These are phyloP conservation scores for Prunus campanulata DNA, from an alignment of 306 rosid species.

Conservation along the genomic window DNA sequence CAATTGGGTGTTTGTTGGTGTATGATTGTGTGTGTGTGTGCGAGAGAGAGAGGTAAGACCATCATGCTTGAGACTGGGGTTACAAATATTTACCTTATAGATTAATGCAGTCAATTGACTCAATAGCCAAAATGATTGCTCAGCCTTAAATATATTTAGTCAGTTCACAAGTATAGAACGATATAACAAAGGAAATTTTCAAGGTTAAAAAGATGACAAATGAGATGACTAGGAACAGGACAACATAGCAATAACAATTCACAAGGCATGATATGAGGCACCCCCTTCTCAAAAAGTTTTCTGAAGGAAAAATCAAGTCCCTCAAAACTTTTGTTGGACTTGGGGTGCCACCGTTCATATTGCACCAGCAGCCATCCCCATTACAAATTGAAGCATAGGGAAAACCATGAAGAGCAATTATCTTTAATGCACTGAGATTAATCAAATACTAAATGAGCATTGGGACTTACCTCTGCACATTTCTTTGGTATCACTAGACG, in stretches of 20 bases:
- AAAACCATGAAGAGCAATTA: neutral
- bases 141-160: too few relatives aligned
- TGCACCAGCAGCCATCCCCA: neutral
- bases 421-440: neutral
- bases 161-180: too few relatives aligned
- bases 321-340: neutral
- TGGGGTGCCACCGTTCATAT: neutral
- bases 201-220: too few relatives aligned
- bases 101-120: too few relatives aligned
- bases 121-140: too few relatives aligned
- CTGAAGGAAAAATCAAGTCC: too few relatives aligned
- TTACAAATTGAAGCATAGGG: neutral
- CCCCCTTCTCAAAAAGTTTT: too few relatives aligned
- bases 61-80: neutral
- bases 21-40: neutral
- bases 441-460: neutral
- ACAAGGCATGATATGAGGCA: too few relatives aligned
- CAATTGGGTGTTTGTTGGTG: too few relatives aligned
- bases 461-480: constrained; percentile 33
- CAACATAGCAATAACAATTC: too few relatives aligned
- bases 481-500: constrained; percentile 32
- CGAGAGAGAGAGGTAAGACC: neutral
- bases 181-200: too few relatives aligned
- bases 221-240: too few relatives aligned
- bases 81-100: neutral